Evolutionary conservation across 345 rosid species (phyloP), one percentile per base, ranked within the genome.

Genomic region (Heritiera fomes): DNA sequence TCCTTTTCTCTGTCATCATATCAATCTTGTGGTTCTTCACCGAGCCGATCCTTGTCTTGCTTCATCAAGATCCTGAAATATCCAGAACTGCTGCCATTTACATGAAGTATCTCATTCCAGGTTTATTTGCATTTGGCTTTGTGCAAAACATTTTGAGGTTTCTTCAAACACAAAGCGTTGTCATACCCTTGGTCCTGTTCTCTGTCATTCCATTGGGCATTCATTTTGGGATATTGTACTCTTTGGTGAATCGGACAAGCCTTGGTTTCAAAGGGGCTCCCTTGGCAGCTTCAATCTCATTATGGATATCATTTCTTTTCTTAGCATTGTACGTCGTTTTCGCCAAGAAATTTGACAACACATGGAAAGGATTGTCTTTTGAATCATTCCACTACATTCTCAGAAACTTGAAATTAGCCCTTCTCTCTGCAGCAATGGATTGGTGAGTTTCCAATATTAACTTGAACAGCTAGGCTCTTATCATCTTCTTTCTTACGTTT

Each of bases 381-480:
- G 88, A 86, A 77, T 74, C 92, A 14, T 77, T 87, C 45, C 32
- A 64, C 52, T 79, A 85, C 74, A 52, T 89, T 3, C 60, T 75
- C 5, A 0, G 75, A 12, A 84, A 80, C 88, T 69, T 91, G 80
- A 89, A 82, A 76, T 71, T 93, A 15, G 91, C 92, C 63, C 46
- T 91, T 79, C 89, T 88, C 60, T 91, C 93, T 2, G 92, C 97
- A 13, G 90, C 91, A 76, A 90, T 93, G 95, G 86, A 87, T 18
- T 92, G 95, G 93, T 92, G 50, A 66, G 71, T n/a, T 55, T 55
- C 59, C 59, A 15, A 5, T 8, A 4, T 43, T 41, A 41, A 41
- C 43, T 5, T 41, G 4, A 41, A 41, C 6, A 41, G 43, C 43
- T 2, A 14, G 59, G 45, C 45, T 55, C 23, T 55, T 8, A 55